phyloP scores from a whole-genome alignment of 768 basidiomycete genomes.

The Megacollybia marginata region DNA sequence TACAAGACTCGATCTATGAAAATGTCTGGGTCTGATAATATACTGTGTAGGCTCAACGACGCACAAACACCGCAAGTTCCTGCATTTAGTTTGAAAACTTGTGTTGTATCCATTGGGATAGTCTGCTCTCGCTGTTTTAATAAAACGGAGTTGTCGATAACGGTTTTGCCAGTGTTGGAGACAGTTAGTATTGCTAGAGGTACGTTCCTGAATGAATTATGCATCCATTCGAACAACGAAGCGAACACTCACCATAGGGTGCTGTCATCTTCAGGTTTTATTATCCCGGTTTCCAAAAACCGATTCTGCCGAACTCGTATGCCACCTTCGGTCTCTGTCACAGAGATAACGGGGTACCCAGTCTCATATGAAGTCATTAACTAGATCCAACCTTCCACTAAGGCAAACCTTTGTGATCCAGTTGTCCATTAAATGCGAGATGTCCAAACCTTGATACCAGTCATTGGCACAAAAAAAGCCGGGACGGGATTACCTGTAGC shows the following conservation, averaged over 20 bases:
- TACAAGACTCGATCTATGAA: constrained; percentile 58
- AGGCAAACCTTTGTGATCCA: constrained; percentile 54
- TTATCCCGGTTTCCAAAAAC: constrained; percentile 63
- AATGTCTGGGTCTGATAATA: neutral
- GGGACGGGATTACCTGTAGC: constrained; percentile 33
- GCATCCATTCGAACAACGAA: neutral
- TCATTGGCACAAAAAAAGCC: neutral
- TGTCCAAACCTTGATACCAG: constrained; percentile 35
- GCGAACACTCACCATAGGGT: constrained; percentile 45
- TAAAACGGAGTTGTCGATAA: constrained; percentile 42
- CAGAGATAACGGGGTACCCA: constrained; percentile 67
- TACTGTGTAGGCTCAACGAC: constrained; percentile 13
- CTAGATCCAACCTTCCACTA: neutral
- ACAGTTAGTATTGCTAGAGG: constrained; percentile 52
- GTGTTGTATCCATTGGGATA: constrained; percentile 46
- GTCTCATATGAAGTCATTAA: constrained; percentile 26
- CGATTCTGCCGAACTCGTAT: constrained; percentile 64
- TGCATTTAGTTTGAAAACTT: constrained; percentile 67
- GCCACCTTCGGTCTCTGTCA: constrained; percentile 48
- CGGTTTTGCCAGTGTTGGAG: constrained; percentile 30
- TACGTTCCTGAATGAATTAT: constrained; percentile 33
- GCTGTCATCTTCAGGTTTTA: constrained; percentile 55
- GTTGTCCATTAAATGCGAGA: constrained; percentile 59
- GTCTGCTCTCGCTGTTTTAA: constrained; percentile 46
- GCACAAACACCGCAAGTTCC: constrained; percentile 65